A percentile compares a stretch with the other conserved stretches of the same genome.
Evolutionary conservation across 768 basidiomycete genomes (phyloP).

Genomic region (Russula vinacea): DNA sequence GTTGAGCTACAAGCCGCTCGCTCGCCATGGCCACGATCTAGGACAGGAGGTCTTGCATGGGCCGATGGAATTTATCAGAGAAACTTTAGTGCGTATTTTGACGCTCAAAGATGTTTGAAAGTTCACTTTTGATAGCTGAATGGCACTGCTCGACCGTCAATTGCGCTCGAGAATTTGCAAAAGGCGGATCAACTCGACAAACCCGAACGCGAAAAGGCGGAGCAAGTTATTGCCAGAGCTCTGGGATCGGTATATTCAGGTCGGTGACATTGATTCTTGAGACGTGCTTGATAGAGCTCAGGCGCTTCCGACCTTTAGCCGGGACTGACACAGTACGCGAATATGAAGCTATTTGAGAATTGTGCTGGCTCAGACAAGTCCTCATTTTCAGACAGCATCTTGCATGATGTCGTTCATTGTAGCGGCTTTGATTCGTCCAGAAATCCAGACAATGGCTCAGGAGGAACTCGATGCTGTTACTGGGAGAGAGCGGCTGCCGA

Average conservation of each 20-base stretch:
- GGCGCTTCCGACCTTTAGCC: background rate
- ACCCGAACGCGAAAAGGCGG: too few relatives aligned
- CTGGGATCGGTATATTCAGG: too few relatives aligned
- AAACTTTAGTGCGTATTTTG: background rate
- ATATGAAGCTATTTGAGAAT: background rate
- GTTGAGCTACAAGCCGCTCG: constrained; percentile 18
- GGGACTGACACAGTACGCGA: constrained; percentile 15
- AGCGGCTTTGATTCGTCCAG: background rate
- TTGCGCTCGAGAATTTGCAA: too few relatives aligned
- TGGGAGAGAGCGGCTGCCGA: constrained; percentile 1
- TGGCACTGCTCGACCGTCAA: too few relatives aligned
- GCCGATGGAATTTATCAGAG: constrained; percentile 1
- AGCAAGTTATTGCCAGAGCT: too few relatives aligned
- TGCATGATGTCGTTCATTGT: background rate
- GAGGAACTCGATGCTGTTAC: background rate
- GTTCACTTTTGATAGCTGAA: too few relatives aligned
- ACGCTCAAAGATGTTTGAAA: background rate
- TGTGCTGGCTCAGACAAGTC: background rate
- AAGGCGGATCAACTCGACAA: too few relatives aligned
- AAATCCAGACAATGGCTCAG: constrained; percentile 1
- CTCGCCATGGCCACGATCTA: background rate
- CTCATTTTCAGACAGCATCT: background rate
- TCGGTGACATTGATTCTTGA: too few relatives aligned
- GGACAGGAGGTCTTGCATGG: background rate
- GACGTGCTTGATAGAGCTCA: too few relatives aligned